Conservation (phyloP, 768 basidiomycete species). For the Porpolomopsis calyptriformis region DNA sequence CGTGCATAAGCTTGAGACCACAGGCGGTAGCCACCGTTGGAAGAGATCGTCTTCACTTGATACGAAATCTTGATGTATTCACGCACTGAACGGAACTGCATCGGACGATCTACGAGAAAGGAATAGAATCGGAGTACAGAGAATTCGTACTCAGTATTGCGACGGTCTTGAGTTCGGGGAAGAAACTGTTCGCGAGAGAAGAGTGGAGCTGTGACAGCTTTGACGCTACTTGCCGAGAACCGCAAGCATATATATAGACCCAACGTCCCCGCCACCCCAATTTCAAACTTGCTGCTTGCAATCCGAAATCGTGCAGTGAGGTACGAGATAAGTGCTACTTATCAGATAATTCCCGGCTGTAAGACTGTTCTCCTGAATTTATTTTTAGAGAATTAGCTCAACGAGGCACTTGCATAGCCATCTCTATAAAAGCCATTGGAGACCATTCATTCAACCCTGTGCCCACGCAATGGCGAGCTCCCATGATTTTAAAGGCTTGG, state of each 20-base stretch:
- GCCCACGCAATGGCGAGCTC: neutral
- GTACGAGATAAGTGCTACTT: too few species aligned
- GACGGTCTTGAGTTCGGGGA: neutral
- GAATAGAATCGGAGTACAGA: neutral
- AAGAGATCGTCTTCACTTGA: too few species aligned
- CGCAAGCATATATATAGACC: conserved; percentile 1
- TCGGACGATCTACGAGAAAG: neutral
- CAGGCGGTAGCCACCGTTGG: too few species aligned
- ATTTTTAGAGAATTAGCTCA: too few species aligned
- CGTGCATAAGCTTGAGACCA: too few species aligned
- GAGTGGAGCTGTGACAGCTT: too few species aligned
- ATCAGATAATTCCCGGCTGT: neutral
- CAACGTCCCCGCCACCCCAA: too few species aligned
- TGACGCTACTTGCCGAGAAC: conserved; percentile 2
- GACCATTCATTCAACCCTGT: neutral
- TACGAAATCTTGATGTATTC: too few species aligned
- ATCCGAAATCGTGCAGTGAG: too few species aligned
- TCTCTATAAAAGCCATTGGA: neutral
- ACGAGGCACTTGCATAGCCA: too few species aligned
- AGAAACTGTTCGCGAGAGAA: neutral
- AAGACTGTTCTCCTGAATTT: neutral
- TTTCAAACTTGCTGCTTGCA: too few species aligned
- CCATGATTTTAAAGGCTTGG: conserved; percentile 1
- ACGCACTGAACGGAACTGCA: neutral
- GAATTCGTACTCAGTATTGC: too few species aligned